Conservation (phyloP, 2,329 filamentous ascomycete genomes). For the Paramyrothecium roridum region DNA sequence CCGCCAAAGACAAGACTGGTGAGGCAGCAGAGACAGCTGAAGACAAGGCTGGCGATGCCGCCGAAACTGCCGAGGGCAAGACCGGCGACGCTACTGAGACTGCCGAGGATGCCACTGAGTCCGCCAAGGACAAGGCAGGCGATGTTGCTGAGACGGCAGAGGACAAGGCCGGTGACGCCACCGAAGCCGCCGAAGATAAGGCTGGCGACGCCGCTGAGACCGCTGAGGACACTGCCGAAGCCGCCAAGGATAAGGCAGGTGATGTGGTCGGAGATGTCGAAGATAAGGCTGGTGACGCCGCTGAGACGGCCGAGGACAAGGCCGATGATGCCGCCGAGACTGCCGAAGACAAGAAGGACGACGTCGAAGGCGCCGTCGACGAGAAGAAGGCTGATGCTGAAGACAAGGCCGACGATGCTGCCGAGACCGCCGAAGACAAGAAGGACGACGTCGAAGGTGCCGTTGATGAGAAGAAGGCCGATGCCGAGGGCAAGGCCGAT, state of each 20-base stretch:
- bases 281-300: not conserved
- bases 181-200: conserved; percentile 24
- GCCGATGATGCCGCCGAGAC: conserved; percentile 5
- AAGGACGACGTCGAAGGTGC: not conserved
- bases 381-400: conserved; percentile 12
- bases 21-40: conserved; percentile 1
- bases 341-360: conserved; percentile 5
- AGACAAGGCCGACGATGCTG: conserved; percentile 7
- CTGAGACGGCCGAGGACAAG: conserved; percentile 3
- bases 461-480: conserved; percentile 28
- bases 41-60: not conserved
- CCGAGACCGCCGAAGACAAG: conserved; percentile 10
- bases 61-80: conserved; percentile 5
- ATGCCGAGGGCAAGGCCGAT: conserved; percentile 9
- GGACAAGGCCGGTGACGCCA: conserved; percentile 15
- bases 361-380: conserved; percentile 5
- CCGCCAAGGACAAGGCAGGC: not conserved
- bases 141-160: conserved; percentile 3
- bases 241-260: not conserved
- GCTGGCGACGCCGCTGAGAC: not conserved
- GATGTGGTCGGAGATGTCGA: conserved; percentile 6
- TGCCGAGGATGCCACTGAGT: not conserved
- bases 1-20: conserved; percentile 13
- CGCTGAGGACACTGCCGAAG: conserved; percentile 20
- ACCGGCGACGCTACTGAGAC: not conserved